Conservation (phyloP, 2,329 filamentous ascomycete species). For the Aspergillus neotritici region DNA sequence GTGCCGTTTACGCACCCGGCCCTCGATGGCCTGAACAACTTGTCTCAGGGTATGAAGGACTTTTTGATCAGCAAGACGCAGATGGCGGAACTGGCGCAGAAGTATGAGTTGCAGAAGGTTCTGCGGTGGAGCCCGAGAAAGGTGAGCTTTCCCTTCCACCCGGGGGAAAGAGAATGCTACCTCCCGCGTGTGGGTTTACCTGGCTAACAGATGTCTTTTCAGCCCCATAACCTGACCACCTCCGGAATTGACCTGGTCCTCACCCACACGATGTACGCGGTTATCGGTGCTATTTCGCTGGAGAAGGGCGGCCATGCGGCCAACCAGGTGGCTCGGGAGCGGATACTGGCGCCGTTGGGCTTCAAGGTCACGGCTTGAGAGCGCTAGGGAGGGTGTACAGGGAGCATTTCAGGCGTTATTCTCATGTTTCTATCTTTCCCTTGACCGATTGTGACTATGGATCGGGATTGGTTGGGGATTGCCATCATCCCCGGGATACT, state of each 20-base stretch:
- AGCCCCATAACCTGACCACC: conserved; percentile 61
- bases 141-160: conserved; percentile 46
- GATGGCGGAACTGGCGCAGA: conserved; percentile 61
- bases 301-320: conserved; percentile 78
- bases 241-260: conserved; percentile 74
- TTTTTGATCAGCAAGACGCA: conserved; percentile 60
- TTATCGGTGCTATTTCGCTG: conserved; percentile 83
- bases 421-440: conserved; percentile 16
- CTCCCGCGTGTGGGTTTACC: no score
- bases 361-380: conserved; percentile 26
- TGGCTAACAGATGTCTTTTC: conserved; percentile 2
- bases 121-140: conserved; percentile 83
- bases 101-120: conserved; percentile 67
- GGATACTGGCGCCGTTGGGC: conserved; percentile 57
- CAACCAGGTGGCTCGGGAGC: conserved; percentile 67
- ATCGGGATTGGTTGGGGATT: conserved; percentile 12
- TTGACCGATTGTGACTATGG: no score
- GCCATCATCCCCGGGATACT: conserved; percentile 19
- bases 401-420: conserved; percentile 36
- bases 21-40: conserved; percentile 66
- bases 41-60: conserved; percentile 57
- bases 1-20: conserved; percentile 64
- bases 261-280: conserved; percentile 71
- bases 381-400: not conserved
- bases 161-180: no score